phyloP scores from a whole-genome alignment of 75 land plant genomes.

The Picea sitchensis region DNA sequence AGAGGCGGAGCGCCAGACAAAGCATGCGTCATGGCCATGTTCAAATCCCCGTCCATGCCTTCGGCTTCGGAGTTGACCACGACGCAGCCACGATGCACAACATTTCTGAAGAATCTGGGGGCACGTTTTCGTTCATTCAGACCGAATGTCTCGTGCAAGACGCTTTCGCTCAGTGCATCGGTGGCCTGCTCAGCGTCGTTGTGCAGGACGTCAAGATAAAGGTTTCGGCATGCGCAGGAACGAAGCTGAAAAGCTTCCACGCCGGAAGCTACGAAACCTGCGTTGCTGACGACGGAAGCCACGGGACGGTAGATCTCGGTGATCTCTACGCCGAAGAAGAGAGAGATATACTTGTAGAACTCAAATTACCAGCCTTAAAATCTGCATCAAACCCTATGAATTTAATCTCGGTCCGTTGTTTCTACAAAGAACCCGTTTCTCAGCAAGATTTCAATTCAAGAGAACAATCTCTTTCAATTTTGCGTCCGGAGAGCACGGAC shows the following conservation, averaged over 20 bases:
- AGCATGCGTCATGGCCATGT: too few species aligned
- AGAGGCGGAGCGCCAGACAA: too few species aligned
- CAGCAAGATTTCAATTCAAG: slow-evolving; percentile 18
- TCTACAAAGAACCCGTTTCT: slow-evolving; percentile 49
- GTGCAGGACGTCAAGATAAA: slow-evolving; percentile 64
- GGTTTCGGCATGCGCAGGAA: slow-evolving; percentile 23
- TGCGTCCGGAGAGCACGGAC: background rate
- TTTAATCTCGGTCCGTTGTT: slow-evolving; percentile 38
- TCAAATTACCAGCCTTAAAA: slow-evolving; percentile 9
- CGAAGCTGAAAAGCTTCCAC: slow-evolving; percentile 28
- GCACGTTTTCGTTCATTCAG: slow-evolving; percentile 45
- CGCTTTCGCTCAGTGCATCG: slow-evolving; percentile 61
- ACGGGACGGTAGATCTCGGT: slow-evolving; percentile 51
- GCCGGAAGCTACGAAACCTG: slow-evolving; percentile 19
- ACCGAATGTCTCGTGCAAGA: slow-evolving; percentile 36
- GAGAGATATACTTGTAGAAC: slow-evolving; percentile 71
- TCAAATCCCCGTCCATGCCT: slow-evolving; percentile 47
- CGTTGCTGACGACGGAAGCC: slow-evolving; percentile 10
- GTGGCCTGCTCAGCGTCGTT: slow-evolving; percentile 63
- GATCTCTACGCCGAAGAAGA: slow-evolving; percentile 82
- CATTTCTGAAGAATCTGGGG: slow-evolving; percentile 33
- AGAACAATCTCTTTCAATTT: slow-evolving; percentile 17
- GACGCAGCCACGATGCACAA: slow-evolving; percentile 48
- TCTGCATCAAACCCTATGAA: slow-evolving; percentile 11
- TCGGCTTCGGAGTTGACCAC: slow-evolving; percentile 47